Percentiles rank a stretch among this genome's conserved stretches.
These are phyloP conservation scores for Plasmodiophora brassicae DNA, from an alignment of 208 protist species.

Conservation along the genomic window DNA sequence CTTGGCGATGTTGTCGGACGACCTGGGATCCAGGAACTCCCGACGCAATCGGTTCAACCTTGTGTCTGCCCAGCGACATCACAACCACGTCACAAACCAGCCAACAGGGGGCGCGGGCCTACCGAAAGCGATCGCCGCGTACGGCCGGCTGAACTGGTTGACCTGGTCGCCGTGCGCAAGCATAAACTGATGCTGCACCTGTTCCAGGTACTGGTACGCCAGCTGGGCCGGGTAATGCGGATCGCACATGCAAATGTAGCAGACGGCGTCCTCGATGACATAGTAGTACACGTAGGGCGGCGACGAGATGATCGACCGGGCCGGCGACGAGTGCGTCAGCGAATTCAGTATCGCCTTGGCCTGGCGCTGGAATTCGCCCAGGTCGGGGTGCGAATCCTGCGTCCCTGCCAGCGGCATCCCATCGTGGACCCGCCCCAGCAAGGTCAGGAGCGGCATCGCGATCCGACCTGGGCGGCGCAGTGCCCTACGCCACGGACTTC, in stretches of 20 bases:
- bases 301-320: background rate
- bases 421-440: background rate
- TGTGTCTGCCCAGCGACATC: too few species aligned
- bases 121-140: background rate
- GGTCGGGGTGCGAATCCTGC: conserved; percentile 18
- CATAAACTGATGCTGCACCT: background rate
- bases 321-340: background rate
- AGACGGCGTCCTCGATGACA: background rate
- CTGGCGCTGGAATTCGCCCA: background rate
- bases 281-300: conserved; percentile 24
- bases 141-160: background rate
- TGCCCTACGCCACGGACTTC: too few species aligned
- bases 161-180: background rate
- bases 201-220: background rate
- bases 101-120: too few species aligned
- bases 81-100: too few species aligned
- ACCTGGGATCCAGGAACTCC: background rate
- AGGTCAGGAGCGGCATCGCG: background rate
- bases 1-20: background rate
- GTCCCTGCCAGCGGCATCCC: background rate
- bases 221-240: background rate
- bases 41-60: background rate
- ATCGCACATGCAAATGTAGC: conserved; percentile 18
- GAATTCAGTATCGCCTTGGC: background rate
- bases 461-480: too few species aligned